Evolutionary conservation across 2,329 filamentous ascomycete species (phyloP).

Genomic region (Gremmenia infestans): DNA sequence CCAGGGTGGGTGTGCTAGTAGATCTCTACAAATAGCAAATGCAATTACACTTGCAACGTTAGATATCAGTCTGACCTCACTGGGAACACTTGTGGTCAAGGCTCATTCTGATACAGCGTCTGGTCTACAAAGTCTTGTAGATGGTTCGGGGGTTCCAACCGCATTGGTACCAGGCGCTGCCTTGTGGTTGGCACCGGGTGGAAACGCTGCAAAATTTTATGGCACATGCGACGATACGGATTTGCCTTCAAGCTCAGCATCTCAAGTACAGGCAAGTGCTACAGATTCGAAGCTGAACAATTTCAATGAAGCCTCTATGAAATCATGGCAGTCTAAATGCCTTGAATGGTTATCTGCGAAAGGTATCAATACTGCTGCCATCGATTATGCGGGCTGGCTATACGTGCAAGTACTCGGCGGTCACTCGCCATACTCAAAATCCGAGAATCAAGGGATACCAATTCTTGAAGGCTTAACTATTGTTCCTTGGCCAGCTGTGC

Average conservation of each 20-base stretch:
- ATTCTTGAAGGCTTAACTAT: conserved; percentile 24
- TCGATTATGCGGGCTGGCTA: conserved; percentile 31
- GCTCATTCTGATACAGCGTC: conserved; percentile 24
- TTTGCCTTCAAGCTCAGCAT: conserved; percentile 12
- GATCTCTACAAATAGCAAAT: conserved; percentile 3
- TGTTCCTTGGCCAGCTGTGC: conserved; percentile 30
- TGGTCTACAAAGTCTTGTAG: conserved; percentile 23
- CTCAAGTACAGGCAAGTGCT: conserved; percentile 16
- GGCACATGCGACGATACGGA: conserved; percentile 19
- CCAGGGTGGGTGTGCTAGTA: neutral
- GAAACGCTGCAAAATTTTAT: conserved; percentile 29
- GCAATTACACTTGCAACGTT: conserved; percentile 27
- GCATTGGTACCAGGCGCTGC: conserved; percentile 18
- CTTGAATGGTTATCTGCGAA: conserved; percentile 31
- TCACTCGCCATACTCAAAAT: conserved; percentile 19
- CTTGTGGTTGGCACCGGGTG: conserved; percentile 31
- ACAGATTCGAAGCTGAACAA: conserved; percentile 12
- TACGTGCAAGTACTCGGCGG: conserved; percentile 28
- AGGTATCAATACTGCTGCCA: conserved; percentile 22
- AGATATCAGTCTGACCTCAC: conserved; percentile 30
- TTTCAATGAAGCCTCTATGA: conserved; percentile 21
- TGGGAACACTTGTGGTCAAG: conserved; percentile 30
- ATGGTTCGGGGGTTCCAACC: neutral
- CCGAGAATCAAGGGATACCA: conserved; percentile 20
- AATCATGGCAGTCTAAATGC: conserved; percentile 28